Evolutionary conservation across 176 grass and related monocot species (phyloP).

Genomic region (Pontederia paniculata): DNA sequence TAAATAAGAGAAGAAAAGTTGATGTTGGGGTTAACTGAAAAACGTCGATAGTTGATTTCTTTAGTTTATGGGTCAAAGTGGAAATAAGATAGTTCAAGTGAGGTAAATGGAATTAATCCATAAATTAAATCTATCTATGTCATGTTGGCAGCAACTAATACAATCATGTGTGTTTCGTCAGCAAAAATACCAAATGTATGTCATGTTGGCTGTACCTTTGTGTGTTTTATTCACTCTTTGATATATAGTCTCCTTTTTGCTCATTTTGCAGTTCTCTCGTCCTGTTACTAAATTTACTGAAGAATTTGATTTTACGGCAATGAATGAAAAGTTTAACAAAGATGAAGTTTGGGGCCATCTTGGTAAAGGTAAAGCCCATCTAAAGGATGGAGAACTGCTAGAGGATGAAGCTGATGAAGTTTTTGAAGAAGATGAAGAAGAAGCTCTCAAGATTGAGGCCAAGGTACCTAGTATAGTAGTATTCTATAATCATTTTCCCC

Average conservation of each 20-base stretch:
- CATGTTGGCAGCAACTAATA: too few relatives aligned
- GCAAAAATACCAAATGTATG: too few relatives aligned
- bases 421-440: slow-evolving; percentile 38
- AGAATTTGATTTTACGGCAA: slow-evolving; percentile 88
- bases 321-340: slow-evolving; percentile 96
- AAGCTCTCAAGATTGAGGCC: slow-evolving; percentile 28
- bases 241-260: neutral
- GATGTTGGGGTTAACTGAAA: too few relatives aligned
- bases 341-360: slow-evolving; percentile 87
- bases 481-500: neutral
- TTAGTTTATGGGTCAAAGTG: too few relatives aligned
- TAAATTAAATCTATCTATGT: too few relatives aligned
- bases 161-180: too few relatives aligned
- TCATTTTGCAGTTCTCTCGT: slow-evolving; percentile 35
- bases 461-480: slow-evolving; percentile 21
- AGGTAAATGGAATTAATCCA: too few relatives aligned
- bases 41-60: too few relatives aligned
- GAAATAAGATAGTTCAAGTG: too few relatives aligned
- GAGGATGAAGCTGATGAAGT: slow-evolving; percentile 59
- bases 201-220: too few relatives aligned
- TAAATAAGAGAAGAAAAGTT: too few relatives aligned
- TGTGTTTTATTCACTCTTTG: slow-evolving; percentile 1
- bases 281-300: slow-evolving; percentile 56
- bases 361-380: slow-evolving; percentile 53
- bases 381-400: slow-evolving; percentile 43